A percentile compares a stretch with the other conserved stretches of the same genome.
Conservation (phyloP, 2,329 filamentous ascomycete species). For the Cladophialophora carrionii region DNA sequence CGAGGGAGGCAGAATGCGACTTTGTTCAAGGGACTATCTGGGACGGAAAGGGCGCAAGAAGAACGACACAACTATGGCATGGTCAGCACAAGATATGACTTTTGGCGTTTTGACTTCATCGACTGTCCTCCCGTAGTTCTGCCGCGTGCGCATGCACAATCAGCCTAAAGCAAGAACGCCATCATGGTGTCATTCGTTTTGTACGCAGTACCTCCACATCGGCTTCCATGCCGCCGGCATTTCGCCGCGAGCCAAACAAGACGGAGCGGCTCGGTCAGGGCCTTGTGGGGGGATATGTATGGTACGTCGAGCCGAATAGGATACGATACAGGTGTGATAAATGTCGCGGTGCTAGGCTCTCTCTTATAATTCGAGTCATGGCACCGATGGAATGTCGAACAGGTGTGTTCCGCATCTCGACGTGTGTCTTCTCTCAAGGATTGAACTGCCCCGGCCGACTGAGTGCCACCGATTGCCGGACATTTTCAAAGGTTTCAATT, state of each 20-base stretch:
- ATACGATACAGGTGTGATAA: neutral
- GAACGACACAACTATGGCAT: neutral
- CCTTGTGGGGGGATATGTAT: neutral
- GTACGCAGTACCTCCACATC: neutral
- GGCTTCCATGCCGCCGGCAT: neutral
- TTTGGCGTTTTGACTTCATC: neutral
- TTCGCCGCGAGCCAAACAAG: neutral
- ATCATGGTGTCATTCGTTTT: constrained; percentile 4
- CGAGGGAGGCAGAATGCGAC: neutral
- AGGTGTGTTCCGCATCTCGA: neutral
- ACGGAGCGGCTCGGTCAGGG: too few relatives aligned
- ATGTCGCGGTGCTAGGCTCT: neutral
- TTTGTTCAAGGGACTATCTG: neutral
- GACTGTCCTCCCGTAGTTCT: neutral
- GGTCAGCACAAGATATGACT: neutral
- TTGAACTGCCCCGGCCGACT: neutral
- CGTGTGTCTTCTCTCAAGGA: neutral
- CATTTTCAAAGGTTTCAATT: neutral
- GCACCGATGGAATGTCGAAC: neutral
- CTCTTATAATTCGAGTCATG: neutral
- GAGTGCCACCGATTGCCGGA: neutral
- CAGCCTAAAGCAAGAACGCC: constrained; percentile 2
- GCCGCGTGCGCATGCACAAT: neutral
- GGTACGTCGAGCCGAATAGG: neutral
- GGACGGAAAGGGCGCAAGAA: neutral